Base-by-base conservation (phyloP, 768 basidiomycete genomes). In the Filobasidium wieringae region DNA sequence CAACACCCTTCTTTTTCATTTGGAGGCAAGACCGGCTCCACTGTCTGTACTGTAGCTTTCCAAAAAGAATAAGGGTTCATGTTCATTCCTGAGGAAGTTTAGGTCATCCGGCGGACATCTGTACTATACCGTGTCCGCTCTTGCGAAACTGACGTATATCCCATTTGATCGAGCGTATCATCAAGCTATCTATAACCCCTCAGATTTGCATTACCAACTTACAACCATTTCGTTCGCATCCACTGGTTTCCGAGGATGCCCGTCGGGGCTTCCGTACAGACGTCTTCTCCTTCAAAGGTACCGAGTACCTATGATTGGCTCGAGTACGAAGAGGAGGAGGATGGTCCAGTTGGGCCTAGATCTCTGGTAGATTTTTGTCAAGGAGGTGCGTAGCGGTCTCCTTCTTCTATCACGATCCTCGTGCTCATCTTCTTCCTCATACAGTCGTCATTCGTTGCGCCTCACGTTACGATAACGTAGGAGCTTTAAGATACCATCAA, bases 1-100 rank as follows among this genome's bases (percentile, higher is more conserved):
- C 68, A 73, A 9, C 71, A 74, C 22, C 67, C 68, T n/a, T 68
- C 69, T 12, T 76, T 70, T 63, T 60, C 68, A 17, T 76, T 75
- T 51, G 75, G 75, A 11, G 75, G 75, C 7, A 68, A 66, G 47
- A 59, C 66, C 8, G 75, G 75, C 0, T 70, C 68, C 2, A 68
- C 63, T 26, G 68, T 71, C 22, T 70, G 70, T 55, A 73, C 72
- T 12, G 72, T 73, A 9, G 72, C 72, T 1, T 70, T 73, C 62
- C 53, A 66, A 34, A 72, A 69, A 56, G 58, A 33, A 6, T 58
- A 53, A 30, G 11, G 27, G 17, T 14, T 5, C n/a, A n/a, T n/a
- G n/a, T n/a, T n/a, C n/a, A n/a, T n/a, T n/a, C n/a, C n/a, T n/a
- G n/a, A n/a, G n/a, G n/a, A n/a, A n/a, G n/a, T n/a, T n/a, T n/a